These are phyloP conservation scores for Botrytis cinerea DNA, from an alignment of 2,329 filamentous ascomycete species.

Conservation along the genomic window DNA sequence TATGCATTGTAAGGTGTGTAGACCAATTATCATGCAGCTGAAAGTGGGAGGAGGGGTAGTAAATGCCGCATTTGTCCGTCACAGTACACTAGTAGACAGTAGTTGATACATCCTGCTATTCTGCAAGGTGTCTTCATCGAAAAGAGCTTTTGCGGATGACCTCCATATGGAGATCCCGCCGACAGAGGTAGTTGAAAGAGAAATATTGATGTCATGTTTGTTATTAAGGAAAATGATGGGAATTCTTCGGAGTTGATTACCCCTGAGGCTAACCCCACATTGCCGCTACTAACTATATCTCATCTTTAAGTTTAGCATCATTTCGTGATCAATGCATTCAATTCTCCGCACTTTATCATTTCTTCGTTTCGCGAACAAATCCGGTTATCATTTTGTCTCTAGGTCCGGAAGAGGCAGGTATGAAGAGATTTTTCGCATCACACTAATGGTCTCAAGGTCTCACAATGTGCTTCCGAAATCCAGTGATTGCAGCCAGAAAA, in stretches of 20 bases:
- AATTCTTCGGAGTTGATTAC: not conserved
- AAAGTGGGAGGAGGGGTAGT: conserved; percentile 12
- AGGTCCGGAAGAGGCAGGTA: not conserved
- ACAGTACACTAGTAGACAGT: not conserved
- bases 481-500: not conserved
- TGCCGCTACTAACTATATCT: not conserved
- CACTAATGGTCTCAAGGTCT: not conserved
- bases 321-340: not conserved
- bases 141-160: not conserved
- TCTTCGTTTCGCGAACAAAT: not conserved
- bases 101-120: not conserved
- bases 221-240: not conserved
- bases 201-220: not conserved
- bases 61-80: not conserved
- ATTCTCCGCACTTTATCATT: not conserved
- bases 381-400: not conserved
- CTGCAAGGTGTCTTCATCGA: not conserved
- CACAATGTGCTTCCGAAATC: not conserved
- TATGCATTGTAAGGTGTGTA: not conserved
- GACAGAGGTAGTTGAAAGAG: not conserved
- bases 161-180: conserved; percentile 2
- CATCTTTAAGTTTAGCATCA: not conserved
- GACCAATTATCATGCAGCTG: not conserved
- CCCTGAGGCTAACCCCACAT: not conserved
- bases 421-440: not conserved